Evolutionary conservation across 208 protist species (phyloP).

Genomic region (Tritrichomonas musculus): DNA sequence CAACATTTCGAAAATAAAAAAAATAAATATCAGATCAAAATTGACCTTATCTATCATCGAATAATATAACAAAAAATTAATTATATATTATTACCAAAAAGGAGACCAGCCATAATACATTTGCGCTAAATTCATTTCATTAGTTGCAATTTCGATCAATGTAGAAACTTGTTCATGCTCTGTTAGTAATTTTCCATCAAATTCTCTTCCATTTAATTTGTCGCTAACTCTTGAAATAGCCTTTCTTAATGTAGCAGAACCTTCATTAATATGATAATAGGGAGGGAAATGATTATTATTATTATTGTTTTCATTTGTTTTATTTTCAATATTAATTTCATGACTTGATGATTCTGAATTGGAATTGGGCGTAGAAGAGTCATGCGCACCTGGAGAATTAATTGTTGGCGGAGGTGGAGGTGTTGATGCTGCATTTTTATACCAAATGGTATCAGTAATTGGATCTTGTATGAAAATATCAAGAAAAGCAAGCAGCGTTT

Average conservation of each 20-base stretch:
- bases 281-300: too few species aligned
- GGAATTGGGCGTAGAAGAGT: too few species aligned
- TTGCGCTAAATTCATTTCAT: neutral
- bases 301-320: too few species aligned
- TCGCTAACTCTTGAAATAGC: neutral
- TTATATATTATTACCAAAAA: neutral
- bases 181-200: neutral
- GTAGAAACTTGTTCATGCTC: neutral
- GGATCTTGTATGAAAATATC: conserved; percentile 31
- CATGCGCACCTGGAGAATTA: too few species aligned
- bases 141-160: neutral
- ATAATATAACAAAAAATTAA: neutral
- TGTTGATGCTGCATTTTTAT: neutral
- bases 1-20: too few species aligned
- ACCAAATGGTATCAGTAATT: neutral
- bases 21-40: too few species aligned
- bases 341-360: too few species aligned
- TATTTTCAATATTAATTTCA: too few species aligned
- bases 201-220: neutral
- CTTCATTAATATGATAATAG: too few species aligned
- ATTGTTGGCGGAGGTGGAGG: too few species aligned
- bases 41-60: too few species aligned
- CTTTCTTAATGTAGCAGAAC: neutral
- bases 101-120: conserved; percentile 28
- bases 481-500: conserved; percentile 3